phyloP scores from a whole-genome alignment of 1,284 basidiomycete genomes.

The Ganoderma leucocontextum region DNA sequence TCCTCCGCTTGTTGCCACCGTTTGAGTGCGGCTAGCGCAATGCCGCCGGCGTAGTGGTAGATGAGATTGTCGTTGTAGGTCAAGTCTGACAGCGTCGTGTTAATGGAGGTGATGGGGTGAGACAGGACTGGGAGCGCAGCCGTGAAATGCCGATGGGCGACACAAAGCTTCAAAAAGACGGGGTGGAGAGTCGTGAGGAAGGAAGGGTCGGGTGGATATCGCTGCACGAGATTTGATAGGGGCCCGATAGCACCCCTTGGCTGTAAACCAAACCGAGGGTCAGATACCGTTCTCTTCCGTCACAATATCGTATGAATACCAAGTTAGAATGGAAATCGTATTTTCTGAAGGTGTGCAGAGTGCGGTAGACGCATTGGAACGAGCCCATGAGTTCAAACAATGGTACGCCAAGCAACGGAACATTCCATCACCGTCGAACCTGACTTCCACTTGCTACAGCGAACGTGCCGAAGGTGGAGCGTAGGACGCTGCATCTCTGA shows the following conservation, averaged over 20 bases:
- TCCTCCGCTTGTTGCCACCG: constrained; percentile 73
- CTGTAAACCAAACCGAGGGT: constrained; percentile 24
- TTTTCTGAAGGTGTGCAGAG: no score
- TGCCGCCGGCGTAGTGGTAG: constrained; percentile 81
- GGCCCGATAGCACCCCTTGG: constrained; percentile 60
- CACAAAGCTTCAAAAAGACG: constrained; percentile 55
- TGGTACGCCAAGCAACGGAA: no score
- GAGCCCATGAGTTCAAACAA: no score
- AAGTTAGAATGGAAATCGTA: no score
- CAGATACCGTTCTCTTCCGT: not conserved
- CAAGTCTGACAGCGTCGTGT: constrained; percentile 61
- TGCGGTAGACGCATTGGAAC: no score
- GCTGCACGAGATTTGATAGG: constrained; percentile 62
- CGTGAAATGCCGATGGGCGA: constrained; percentile 58
- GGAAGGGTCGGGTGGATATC: constrained; percentile 63
- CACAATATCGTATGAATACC: no score
- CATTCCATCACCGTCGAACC: no score
- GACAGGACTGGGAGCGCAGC: constrained; percentile 65
- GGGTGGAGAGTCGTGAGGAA: constrained; percentile 77
- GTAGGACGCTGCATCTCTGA: no score
- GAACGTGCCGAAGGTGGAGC: no score
- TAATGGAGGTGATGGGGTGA: constrained; percentile 66
- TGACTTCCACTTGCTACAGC: no score
- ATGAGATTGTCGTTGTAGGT: constrained; percentile 77
- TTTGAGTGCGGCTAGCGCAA: constrained; percentile 67